Base-by-base conservation (phyloP, 2,329 filamentous ascomycete genomes). In the Coniochaeta sp. region DNA sequence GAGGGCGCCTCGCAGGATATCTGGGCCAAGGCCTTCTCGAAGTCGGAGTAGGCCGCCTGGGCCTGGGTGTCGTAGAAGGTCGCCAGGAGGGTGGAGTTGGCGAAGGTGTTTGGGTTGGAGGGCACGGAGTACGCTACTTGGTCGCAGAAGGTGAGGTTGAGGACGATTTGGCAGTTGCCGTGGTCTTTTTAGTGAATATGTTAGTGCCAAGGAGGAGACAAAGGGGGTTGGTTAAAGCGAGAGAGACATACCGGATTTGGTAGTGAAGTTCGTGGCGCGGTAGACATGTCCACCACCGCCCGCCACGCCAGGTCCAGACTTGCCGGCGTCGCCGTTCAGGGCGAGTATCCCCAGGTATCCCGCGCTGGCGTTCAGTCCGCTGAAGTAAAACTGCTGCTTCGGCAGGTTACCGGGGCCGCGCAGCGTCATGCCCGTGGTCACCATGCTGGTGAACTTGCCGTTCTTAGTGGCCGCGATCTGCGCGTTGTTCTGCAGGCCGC, bases 101-200 rank as follows among this genome's bases (percentile, higher is more conserved):
- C 78, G 65, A 85, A 87, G 54, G 78, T 84, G 38, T 78, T 74
- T 1, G 85, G 80, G 68, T 96, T 96, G 44, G 89, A 87, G 0
- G 95, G 95, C 0, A 97, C 95, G 7, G 93, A 89, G 70, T 97
- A 97, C 58, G 93, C 91, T 56, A 93, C 89, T 67, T 93, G 86
- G 66, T 88, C 83, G 76, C 95, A 99, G 73, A 98, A 96, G 0
- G 86, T 79, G n/a, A 99, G 84, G 69, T 96, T 88, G 72, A 88
- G 93, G 54, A 98, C 81, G 44, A 99, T 81, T 62, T 89, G 88
- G 72, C 95, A 99, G 69, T 93, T 96, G 62, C 86, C 83, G 61
- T 89, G 90, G 85, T 67, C 64, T 62, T 17, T 40, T 40, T 3
- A n/a, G 16, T 17, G 38, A 38, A 24, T 50, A 44, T 31, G 62